Evolutionary conservation across 2,329 filamentous ascomycete genomes (phyloP), one percentile per base, ranked within the genome.

Genomic region (Colletotrichum sp.): DNA sequence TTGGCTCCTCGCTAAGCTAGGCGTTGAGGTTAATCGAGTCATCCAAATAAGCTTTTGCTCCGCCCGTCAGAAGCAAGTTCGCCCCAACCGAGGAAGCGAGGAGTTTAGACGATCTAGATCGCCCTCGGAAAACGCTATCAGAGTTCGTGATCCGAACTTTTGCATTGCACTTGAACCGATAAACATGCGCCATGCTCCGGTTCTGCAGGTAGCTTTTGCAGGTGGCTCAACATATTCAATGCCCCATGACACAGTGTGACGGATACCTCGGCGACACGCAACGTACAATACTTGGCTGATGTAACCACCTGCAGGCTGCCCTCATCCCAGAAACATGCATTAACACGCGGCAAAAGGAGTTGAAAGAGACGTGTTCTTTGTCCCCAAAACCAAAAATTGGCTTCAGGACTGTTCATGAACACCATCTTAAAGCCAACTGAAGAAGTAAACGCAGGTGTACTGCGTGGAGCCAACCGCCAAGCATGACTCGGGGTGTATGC

Each of bases 311-410:
- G 59, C 28, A n/a, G 16, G 59, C 8, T 32, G 7, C 13, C 43
- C 43, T 52, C n/a, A 21, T 0, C 43, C n/a, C 43, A 52, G 43
- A 21, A 21, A 48, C 1, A 48, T 48, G 43, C 43, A 48, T 21
- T 6, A 0, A 0, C 0, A 48, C 18, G 6, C 18, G 3, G 43
- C 1, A 48, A 48, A 48, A 48, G 3, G n/a, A 21, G 43, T 6
- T 21, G 43, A 13, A 2, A 52, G 43, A 52, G 2, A 21, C 43
- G 6, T 21, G 2, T 13, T 13, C n/a, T 52, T 52, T 52, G 43
- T 21, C n/a, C 6, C n/a, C 3, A 1, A 12, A 10, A 21, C 2
- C 6, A 12, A 21, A 21, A 1, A 21, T 18, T 1, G 43, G n/a
- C 43, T 21, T 13, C n/a, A 13, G 2, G 4, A 21, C n/a, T 52